Conservation (phyloP, 371 early-diverging fungal species). For the Mucor lusitanicus region DNA sequence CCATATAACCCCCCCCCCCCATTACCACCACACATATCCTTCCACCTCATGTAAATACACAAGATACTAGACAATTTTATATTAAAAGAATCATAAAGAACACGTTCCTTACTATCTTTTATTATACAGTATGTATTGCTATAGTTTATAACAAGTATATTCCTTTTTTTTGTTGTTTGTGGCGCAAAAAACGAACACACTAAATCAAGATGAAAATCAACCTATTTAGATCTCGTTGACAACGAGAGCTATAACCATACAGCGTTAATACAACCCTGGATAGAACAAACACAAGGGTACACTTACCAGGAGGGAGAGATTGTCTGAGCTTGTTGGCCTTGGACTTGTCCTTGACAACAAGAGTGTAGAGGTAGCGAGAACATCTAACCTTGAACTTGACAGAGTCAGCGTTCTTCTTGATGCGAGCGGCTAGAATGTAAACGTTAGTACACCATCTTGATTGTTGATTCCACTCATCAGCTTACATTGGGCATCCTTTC, state of each 20-base stretch:
- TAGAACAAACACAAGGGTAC: neutral
- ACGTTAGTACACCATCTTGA: neutral
- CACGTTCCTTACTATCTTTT: neutral
- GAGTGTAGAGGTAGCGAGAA: constrained; percentile 97
- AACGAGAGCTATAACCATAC: neutral
- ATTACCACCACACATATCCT: neutral
- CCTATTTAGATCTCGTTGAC: constrained; percentile 11
- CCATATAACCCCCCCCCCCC: constrained; percentile 7
- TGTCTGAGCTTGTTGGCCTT: constrained; percentile 97
- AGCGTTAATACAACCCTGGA: neutral
- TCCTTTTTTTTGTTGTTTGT: neutral
- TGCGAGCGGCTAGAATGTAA: constrained; percentile 71
- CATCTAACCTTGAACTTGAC: constrained; percentile 99
- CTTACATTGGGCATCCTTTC: constrained; percentile 83
- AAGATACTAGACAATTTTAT: neutral
- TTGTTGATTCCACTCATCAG: neutral
- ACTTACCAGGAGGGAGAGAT: constrained; percentile 74
- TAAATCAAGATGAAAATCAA: neutral
- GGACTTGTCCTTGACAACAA: constrained; percentile 92
- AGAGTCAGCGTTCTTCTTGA: constrained; percentile 96
- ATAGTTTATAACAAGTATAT: neutral
- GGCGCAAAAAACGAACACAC: constrained; percentile 16
- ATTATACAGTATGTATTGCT: neutral
- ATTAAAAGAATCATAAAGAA: neutral
- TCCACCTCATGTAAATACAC: constrained; percentile 1